Evolutionary conservation across 2,329 filamentous ascomycete species (phyloP), one percentile per base, ranked within the genome.

Genomic region (Leptographium radiaticola): DNA sequence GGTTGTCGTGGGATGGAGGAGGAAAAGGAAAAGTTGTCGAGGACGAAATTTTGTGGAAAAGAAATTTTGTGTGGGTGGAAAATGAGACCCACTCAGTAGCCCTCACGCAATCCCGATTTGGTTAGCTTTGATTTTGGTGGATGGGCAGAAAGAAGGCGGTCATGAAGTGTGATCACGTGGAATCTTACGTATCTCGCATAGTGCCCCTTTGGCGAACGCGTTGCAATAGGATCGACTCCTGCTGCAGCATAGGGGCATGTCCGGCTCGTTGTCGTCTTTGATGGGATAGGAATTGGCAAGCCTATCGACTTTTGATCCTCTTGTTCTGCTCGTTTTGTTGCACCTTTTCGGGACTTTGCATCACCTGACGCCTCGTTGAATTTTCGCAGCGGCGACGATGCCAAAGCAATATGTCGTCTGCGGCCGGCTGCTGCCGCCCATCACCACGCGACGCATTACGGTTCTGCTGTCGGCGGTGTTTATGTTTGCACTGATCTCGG

Each of bases 381-480:
- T 25, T 25, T 25, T 25, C 25, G 25, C 1, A 36, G 39, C 20
- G 15, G 12, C 47, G 34, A 12, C 47, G 34, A 77, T 77, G 74
- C 72, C 73, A 33, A 71, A 70, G 56, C 71, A 73, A 60, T 69
- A 67, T 58, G 68, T 67, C 47, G 33, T 78, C 44, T 71, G 75
- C 51, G 75, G 76, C 51, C 69, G 73, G 51, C 71, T 72, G 16
- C 61, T 80, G 58, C 71, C 73, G 56, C 73, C 74, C 52, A 66
- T 82, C 55, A 67, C 70, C 46, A 70, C 77, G 25, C 75, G 77
- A 48, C 76, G 75, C 53, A 66, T 81, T 58, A 74, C 74, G 18
- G 63, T 76, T 52, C 67, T 82, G 25, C 68, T 83, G 43, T 67
- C 73, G 54, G 63, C 68, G 53, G 67, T 83, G 47, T 71, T 74